These are phyloP conservation scores for Neonectria neomacrospora DNA, from an alignment of 2,329 filamentous ascomycete genomes.

Conservation along the genomic window DNA sequence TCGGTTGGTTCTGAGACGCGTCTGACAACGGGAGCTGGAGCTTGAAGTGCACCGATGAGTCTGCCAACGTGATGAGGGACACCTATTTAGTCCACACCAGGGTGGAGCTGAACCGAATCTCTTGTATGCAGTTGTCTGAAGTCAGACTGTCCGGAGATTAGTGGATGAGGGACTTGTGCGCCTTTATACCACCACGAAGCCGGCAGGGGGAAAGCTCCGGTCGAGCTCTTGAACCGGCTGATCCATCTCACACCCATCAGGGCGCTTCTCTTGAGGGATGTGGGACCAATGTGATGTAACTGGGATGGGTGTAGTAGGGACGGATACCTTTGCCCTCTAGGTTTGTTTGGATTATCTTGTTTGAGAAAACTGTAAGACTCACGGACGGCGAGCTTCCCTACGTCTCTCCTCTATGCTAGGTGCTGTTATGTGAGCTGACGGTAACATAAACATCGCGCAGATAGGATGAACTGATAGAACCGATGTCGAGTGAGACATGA, in stretches of 20 bases:
- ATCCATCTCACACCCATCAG: constrained; percentile 11
- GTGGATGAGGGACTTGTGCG: neutral
- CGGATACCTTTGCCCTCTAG: neutral
- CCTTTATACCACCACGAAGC: constrained; percentile 14
- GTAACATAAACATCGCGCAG: neutral
- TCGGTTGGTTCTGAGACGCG: constrained; percentile 1
- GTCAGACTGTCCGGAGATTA: neutral
- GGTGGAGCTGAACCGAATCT: neutral
- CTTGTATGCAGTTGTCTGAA: neutral
- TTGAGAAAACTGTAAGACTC: neutral
- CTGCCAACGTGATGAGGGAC: neutral
- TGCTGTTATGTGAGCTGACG: neutral
- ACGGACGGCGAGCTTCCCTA: neutral
- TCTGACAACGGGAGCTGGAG: neutral
- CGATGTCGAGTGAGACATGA: too few relatives aligned
- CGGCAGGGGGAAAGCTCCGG: neutral
- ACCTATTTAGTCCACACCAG: neutral
- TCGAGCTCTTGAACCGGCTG: neutral
- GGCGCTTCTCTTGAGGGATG: constrained; percentile 2
- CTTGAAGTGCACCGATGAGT: neutral
- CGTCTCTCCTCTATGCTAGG: neutral
- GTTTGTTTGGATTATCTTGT: neutral
- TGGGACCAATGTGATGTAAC: constrained; percentile 7
- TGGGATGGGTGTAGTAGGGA: neutral
- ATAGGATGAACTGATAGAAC: too few relatives aligned